phyloP scores from a whole-genome alignment of 148 eudicot genomes.

The Amaranthus hypochondriacus region DNA sequence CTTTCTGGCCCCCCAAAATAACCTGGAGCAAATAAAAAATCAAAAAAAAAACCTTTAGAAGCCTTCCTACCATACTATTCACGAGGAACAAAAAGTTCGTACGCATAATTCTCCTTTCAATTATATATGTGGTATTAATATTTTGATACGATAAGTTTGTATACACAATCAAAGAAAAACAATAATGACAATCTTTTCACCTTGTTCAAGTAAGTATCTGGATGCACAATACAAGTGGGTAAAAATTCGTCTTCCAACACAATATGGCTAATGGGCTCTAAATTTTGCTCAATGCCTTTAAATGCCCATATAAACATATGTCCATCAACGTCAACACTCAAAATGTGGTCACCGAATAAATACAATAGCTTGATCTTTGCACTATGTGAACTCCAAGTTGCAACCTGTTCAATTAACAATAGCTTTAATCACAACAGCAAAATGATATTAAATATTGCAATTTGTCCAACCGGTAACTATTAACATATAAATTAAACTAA shows the following conservation, averaged over 20 bases:
- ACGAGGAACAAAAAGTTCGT: background rate
- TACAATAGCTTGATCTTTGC: conserved; percentile 69
- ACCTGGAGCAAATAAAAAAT: conserved; percentile 40
- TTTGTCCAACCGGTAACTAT: too few relatives aligned
- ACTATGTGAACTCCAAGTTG: conserved; percentile 78
- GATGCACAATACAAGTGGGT: conserved; percentile 88
- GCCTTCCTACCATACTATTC: conserved; percentile 3
- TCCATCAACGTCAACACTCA: conserved; percentile 81
- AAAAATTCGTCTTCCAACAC: conserved; percentile 50
- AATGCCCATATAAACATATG: conserved; percentile 84
- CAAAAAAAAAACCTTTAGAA: conserved; percentile 15
- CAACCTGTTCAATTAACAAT: conserved; percentile 44
- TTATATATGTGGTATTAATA: background rate
- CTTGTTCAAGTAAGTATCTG: conserved; percentile 96
- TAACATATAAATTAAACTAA: too few relatives aligned
- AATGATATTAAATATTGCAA: too few relatives aligned
- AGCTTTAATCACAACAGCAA: too few relatives aligned
- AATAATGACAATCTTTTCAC: conserved; percentile 25
- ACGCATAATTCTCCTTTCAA: conserved; percentile 2
- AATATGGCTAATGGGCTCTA: conserved; percentile 67
- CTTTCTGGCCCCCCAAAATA: conserved; percentile 79
- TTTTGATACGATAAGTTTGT: background rate
- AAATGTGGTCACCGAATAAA: conserved; percentile 84
- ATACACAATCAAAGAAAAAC: background rate
- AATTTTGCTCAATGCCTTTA: conserved; percentile 65